phyloP scores from a whole-genome alignment of 2,329 filamentous ascomycete species.

The Arthroderma uncinatum region DNA sequence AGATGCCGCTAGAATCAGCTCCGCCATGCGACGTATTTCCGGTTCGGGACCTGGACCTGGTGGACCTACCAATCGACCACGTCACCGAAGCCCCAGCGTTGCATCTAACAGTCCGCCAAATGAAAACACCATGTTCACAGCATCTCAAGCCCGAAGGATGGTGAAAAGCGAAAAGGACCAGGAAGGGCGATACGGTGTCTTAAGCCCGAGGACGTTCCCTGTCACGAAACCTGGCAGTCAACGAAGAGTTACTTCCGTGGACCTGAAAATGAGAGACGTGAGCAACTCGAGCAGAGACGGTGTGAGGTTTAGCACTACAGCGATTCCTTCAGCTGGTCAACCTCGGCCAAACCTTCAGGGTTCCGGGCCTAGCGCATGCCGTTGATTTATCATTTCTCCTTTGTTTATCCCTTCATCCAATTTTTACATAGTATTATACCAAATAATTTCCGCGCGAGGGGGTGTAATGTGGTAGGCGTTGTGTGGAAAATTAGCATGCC shows the following conservation, averaged over 20 bases:
- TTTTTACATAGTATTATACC: constrained; percentile 5
- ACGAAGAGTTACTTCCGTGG: constrained; percentile 34
- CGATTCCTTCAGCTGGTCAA: constrained; percentile 23
- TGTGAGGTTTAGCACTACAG: constrained; percentile 27
- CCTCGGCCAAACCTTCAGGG: neutral
- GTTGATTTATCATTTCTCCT: neutral
- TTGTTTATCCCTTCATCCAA: neutral
- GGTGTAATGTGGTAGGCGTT: neutral
- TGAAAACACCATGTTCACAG: constrained; percentile 52
- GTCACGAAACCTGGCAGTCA: constrained; percentile 44
- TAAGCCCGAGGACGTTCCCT: constrained; percentile 50
- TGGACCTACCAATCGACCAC: constrained; percentile 31
- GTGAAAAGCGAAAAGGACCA: constrained; percentile 50
- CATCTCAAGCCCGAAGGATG: constrained; percentile 56
- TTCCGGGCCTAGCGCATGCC: neutral
- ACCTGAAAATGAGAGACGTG: constrained; percentile 30
- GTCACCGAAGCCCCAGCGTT: constrained; percentile 45
- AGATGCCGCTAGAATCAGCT: constrained; percentile 44
- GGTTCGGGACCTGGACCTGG: constrained; percentile 31
- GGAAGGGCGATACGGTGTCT: constrained; percentile 45
- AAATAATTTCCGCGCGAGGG: constrained; percentile 1
- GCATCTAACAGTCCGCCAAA: constrained; percentile 40
- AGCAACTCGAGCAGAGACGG: constrained; percentile 30
- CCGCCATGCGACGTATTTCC: constrained; percentile 46
- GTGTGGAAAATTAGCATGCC: neutral